phyloP scores from a whole-genome alignment of 352 stramenopile genomes.

The Phytophthora pisi region DNA sequence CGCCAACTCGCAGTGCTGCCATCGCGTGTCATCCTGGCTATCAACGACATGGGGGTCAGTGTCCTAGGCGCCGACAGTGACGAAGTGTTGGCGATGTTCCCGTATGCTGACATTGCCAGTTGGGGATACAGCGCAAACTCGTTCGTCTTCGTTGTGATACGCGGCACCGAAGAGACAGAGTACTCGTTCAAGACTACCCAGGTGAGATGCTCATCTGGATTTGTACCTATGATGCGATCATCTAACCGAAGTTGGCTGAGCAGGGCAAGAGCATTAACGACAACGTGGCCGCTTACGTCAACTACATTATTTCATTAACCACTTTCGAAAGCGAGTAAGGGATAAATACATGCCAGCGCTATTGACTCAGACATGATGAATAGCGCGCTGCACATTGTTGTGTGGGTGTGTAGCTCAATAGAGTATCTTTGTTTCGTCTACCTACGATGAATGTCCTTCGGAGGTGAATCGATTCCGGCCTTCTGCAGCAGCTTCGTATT shows the following conservation, averaged over 20 bases:
- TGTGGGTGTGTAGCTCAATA: neutral
- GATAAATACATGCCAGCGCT: neutral
- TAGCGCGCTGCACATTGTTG: neutral
- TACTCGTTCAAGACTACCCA: slow-evolving; percentile 57
- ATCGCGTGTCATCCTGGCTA: slow-evolving; percentile 58
- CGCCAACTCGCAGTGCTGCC: slow-evolving; percentile 48
- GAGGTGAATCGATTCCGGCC: slow-evolving; percentile 33
- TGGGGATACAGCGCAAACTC: slow-evolving; percentile 82
- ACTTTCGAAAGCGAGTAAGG: slow-evolving; percentile 15
- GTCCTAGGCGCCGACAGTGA: slow-evolving; percentile 66
- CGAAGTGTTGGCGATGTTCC: slow-evolving; percentile 62
- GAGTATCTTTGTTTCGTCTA: slow-evolving; percentile 4
- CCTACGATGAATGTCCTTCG: slow-evolving; percentile 30
- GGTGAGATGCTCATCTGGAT: slow-evolving; percentile 22
- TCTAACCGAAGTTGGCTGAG: slow-evolving; percentile 6
- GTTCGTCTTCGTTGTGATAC: slow-evolving; percentile 77
- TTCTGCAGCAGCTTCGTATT: slow-evolving; percentile 54
- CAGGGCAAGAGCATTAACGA: slow-evolving; percentile 69
- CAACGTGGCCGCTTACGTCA: slow-evolving; percentile 55
- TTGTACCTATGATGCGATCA: neutral
- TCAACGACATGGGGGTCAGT: slow-evolving; percentile 69
- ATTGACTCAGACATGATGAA: neutral
- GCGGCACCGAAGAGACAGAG: slow-evolving; percentile 40
- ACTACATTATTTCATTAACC: slow-evolving; percentile 50
- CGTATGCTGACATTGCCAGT: slow-evolving; percentile 71